Conservation (phyloP, 2,329 filamentous ascomycete species). For the Trichoderma koningii region DNA sequence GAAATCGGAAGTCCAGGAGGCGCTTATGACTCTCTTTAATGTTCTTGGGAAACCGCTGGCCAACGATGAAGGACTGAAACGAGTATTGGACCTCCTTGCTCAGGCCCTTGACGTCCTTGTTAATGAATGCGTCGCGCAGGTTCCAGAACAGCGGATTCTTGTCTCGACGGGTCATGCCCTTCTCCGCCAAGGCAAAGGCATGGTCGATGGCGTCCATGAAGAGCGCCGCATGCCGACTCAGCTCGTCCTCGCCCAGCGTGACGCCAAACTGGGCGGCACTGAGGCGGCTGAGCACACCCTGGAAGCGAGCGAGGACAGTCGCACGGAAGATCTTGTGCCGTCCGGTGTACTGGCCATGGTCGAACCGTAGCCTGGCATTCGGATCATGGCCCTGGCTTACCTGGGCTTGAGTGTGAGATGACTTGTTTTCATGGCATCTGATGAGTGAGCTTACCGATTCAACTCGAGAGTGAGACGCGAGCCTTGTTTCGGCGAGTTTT, state of each 20-base stretch:
- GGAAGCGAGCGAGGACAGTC: conserved; percentile 43
- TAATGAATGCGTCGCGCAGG: conserved; percentile 62
- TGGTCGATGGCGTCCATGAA: conserved; percentile 51
- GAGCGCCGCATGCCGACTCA: conserved; percentile 48
- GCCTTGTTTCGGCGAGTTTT: conserved; percentile 14
- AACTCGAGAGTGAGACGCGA: conserved; percentile 29
- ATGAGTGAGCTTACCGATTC: conserved; percentile 34
- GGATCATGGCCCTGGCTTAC: conserved; percentile 41
- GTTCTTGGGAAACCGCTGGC: conserved; percentile 56
- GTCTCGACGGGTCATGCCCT: conserved; percentile 41
- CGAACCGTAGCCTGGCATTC: conserved; percentile 38
- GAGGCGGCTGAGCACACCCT: conserved; percentile 38
- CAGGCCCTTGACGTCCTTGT: conserved; percentile 54
- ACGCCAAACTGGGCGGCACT: conserved; percentile 33
- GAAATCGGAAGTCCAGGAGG: conserved; percentile 82
- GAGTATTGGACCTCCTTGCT: conserved; percentile 63
- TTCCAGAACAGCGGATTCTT: conserved; percentile 60
- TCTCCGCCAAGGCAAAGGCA: conserved; percentile 49
- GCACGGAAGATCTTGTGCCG: conserved; percentile 40
- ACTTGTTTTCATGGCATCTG: not conserved
- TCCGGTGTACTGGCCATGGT: conserved; percentile 33
- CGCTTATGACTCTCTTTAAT: conserved; percentile 50
- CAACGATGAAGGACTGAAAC: conserved; percentile 67
- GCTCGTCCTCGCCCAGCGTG: conserved; percentile 42
- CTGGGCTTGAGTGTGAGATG: conserved; percentile 30